Evolutionary conservation across 1,284 basidiomycete genomes (phyloP).

Genomic region (Apiotrichum sp.): DNA sequence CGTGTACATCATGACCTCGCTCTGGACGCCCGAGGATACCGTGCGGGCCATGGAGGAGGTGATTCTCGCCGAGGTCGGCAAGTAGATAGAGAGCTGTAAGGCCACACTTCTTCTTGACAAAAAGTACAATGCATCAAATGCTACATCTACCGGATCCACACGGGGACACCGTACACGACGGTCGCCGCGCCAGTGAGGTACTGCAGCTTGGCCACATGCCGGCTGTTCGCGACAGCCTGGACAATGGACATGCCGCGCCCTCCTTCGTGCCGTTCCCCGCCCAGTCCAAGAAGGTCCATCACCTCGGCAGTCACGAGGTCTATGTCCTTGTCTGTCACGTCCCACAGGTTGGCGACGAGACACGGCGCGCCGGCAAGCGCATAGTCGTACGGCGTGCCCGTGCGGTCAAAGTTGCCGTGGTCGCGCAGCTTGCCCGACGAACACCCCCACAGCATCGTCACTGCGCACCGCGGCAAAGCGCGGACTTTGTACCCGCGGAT

Average conservation of each 20-base stretch:
- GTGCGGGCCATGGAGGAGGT: slow-evolving; percentile 40
- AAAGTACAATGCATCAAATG: background rate
- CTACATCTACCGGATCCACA: slow-evolving; percentile 19
- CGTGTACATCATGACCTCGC: slow-evolving; percentile 88
- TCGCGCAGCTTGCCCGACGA: slow-evolving; percentile 82
- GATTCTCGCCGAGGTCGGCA: slow-evolving; percentile 23
- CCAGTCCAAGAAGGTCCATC: slow-evolving; percentile 66
- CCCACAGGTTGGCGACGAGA: slow-evolving; percentile 92
- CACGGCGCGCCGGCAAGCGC: slow-evolving; percentile 93
- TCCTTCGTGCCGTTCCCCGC: slow-evolving; percentile 16
- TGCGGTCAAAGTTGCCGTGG: slow-evolving; percentile 87
- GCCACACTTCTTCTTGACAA: too few species aligned
- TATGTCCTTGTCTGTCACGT: slow-evolving; percentile 95
- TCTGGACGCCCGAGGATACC: slow-evolving; percentile 47
- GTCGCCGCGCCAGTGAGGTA: slow-evolving; percentile 95
- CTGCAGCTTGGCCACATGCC: slow-evolving; percentile 77
- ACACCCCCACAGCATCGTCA: slow-evolving; percentile 98
- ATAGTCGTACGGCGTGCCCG: slow-evolving; percentile 88
- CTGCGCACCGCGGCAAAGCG: slow-evolving; percentile 73
- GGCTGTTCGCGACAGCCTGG: slow-evolving; percentile 69
- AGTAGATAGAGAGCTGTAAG: background rate
- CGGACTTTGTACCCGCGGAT: slow-evolving; percentile 78
- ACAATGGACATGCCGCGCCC: slow-evolving; percentile 54
- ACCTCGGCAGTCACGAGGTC: slow-evolving; percentile 84
- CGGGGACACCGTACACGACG: slow-evolving; percentile 87